A percentile compares a stretch with the other conserved stretches of the same genome.
These are phyloP conservation scores for Dothiorella sarmentorum DNA, from an alignment of 2,329 filamentous ascomycete genomes.

Conservation along the genomic window DNA sequence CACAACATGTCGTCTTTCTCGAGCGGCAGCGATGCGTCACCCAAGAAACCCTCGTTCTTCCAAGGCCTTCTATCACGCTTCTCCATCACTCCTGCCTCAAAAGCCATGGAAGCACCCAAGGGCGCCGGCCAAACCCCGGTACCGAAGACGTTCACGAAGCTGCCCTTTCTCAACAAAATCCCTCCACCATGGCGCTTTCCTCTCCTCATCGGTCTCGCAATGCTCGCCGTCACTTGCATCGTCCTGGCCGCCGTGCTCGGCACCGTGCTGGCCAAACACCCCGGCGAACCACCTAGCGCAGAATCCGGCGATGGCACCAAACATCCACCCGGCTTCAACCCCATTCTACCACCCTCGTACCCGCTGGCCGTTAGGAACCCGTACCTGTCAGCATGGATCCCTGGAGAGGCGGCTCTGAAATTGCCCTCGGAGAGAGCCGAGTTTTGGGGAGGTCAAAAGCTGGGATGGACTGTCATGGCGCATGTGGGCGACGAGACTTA, in stretches of 20 bases:
- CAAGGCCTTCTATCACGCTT: not conserved
- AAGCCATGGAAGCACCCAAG: not conserved
- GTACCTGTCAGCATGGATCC: conserved; percentile 44
- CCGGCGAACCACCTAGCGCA: too few relatives aligned
- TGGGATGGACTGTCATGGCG: conserved; percentile 43
- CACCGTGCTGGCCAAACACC: conserved; percentile 11
- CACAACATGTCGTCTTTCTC: not conserved
- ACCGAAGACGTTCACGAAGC: not conserved
- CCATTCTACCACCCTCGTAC: conserved; percentile 41
- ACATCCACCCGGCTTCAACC: conserved; percentile 21
- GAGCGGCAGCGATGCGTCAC: not conserved
- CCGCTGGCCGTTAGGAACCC: conserved; percentile 44
- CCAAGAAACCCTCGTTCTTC: not conserved
- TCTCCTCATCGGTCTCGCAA: not conserved
- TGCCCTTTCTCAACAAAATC: not conserved
- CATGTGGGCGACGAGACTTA: conserved; percentile 39
- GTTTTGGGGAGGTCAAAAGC: conserved; percentile 43
- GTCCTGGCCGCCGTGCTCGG: conserved; percentile 9
- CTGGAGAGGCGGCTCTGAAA: conserved; percentile 35
- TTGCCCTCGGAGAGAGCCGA: conserved; percentile 39
- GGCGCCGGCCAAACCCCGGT: too few relatives aligned
- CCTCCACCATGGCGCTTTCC: conserved; percentile 7
- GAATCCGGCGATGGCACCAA: too few relatives aligned
- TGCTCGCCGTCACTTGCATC: conserved; percentile 9
- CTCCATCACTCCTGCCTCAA: not conserved